Base-by-base conservation (phyloP, 1,284 basidiomycete species). In the Cryptococcus wingfieldii region DNA sequence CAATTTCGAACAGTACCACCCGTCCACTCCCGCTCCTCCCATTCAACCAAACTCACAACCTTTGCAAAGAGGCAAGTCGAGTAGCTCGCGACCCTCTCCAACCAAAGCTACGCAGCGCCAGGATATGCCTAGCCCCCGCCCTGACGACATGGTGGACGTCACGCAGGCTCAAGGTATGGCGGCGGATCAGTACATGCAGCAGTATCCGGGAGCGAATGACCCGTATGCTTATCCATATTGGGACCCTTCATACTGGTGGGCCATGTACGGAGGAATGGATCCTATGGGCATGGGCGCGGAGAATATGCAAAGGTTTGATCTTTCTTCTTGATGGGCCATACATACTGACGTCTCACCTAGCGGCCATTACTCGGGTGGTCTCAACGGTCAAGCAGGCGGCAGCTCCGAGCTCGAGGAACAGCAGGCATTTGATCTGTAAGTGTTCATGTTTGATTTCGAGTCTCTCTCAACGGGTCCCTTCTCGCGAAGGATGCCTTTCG, bases 171-270 rank as follows among this genome's bases (percentile, higher is more conserved):
- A 34, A 10, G 31, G 7, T 10, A 34, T 34, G 31, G 10, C 10
- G 31, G 31, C 31, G 3, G 31, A 34, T 7, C 10, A 6, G 31
- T 34, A 34, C 31, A 34, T 34, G 31, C 31, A 34, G 31, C 31
- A 34, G 10, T 34, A 34, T 10, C 31, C 31, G 10, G 23, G 23
- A 23, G 23, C 23, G 23, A 6, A 34, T 10, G 31, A 34, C 31
- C 31, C 31, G 31, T 54, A 56, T 42, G 46, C 51, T 14, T 50
- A 53, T 31, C 55, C 56, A 38, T 60, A 60, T 38, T 60, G 58
- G 58, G 58, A 60, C 43, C 58, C 58, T 4, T 56, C 51, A 13
- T 60, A 60, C 43, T 60, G 59, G 59, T 57, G 50, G 49, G 53
- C 50, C 7, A 60, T 54, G 59, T 23, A 31, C n/a, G 50, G 53